Percentiles rank a stretch among this genome's conserved stretches.
Evolutionary conservation across 2,329 filamentous ascomycete genomes (phyloP).

Genomic region (Bipolaris zeicola): DNA sequence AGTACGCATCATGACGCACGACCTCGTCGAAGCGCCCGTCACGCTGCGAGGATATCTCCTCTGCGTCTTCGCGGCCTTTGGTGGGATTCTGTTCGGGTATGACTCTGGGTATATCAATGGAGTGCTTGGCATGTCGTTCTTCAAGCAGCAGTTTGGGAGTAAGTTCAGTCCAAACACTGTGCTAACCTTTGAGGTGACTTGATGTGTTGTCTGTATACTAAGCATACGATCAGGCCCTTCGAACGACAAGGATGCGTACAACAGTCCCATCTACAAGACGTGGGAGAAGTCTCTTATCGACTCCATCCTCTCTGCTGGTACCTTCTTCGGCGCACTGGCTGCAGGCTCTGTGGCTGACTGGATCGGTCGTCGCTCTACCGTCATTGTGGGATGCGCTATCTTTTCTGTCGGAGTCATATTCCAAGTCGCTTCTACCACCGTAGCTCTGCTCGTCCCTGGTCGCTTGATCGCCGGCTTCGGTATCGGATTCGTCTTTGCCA

Average conservation of each 20-base stretch:
- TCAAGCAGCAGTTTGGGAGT: conserved; percentile 44
- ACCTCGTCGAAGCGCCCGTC: conserved; percentile 59
- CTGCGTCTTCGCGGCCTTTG: conserved; percentile 56
- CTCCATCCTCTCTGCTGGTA: conserved; percentile 81
- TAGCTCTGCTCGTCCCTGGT: conserved; percentile 31
- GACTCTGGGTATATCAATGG: conserved; percentile 78
- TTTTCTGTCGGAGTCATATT: conserved; percentile 49
- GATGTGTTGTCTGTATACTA: not conserved
- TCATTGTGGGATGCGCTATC: conserved; percentile 44
- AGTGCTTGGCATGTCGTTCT: conserved; percentile 56
- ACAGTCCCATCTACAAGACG: conserved; percentile 42
- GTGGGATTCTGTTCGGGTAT: conserved; percentile 75
- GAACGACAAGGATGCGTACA: conserved; percentile 47
- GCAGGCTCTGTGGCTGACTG: conserved; percentile 68
- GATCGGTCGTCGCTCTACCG: conserved; percentile 71
- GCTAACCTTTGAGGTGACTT: not conserved
- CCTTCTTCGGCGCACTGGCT: conserved; percentile 76
- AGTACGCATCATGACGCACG: conserved; percentile 44
- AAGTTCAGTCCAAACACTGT: conserved; percentile 39
- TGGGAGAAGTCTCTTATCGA: conserved; percentile 73
- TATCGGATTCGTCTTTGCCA: too few relatives aligned
- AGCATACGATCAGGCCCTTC: conserved; percentile 56
- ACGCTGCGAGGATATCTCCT: conserved; percentile 54
- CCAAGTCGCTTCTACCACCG: conserved; percentile 44
- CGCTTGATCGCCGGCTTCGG: too few relatives aligned